Base-by-base conservation (phyloP, 805 yeast species). In the Tetrapisispora phaffii region DNA sequence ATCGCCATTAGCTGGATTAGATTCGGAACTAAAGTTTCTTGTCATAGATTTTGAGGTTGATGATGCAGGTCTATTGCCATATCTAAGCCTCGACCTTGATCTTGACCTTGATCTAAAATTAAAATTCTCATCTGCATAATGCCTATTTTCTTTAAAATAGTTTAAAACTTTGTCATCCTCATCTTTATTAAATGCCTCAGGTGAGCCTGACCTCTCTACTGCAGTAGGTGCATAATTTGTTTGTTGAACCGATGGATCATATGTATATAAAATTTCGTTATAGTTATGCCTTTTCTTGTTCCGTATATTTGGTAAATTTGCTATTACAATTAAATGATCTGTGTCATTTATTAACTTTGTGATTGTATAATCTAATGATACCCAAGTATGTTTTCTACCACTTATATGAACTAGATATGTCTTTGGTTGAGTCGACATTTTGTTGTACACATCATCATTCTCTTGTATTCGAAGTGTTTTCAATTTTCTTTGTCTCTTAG, bases 331-430 rank as follows among this genome's bases (percentile, higher is more conserved):
- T 12, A 85, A 62, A 13, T 78, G 72, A 60, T 85, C 95, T 8
- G 87, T 85, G 52, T 79, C 68, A 51, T 75, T 77, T 3, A 81
- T 61, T 12, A 81, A 63, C 35, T 70, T 65, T 39, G 69, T 69
- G 44, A 83, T 62, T 7, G 77, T 67, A 80, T 85, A 85, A 59
- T 85, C 95, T 23, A 85, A 61, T 1, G 87, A 79, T 10, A 82
- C 86, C 95, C 95, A 85, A 0, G 93, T 81, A 65, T 84, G 90
- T 45, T 68, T 71, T 47, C 90, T 67, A 2, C 87, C 94, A 51
- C 80, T 71, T 26, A 85, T 68, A 56, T 82, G 82, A 24, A 81
- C 78, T 58, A 84, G 56, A 5, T 83, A 68, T 1, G 73, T 72
- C 54, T 88, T 68, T 33, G 66, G 63, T 5, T 52, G 47, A 28